Evolutionary conservation across 2,329 filamentous ascomycete species (phyloP), one percentile per base, ranked within the genome.

Genomic region (Colletotrichum abscissum): DNA sequence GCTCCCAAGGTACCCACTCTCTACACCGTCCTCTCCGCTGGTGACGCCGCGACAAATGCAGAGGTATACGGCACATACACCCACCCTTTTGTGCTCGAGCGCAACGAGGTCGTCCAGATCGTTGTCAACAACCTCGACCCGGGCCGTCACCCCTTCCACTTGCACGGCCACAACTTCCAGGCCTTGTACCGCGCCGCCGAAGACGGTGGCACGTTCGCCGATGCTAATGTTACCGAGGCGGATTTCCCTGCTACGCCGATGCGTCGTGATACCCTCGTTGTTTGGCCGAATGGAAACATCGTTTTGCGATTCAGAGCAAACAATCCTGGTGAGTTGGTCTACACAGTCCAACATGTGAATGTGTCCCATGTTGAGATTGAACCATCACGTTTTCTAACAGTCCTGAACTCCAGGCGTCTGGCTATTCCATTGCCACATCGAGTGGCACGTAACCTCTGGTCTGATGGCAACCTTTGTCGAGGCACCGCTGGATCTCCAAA

Each of bases 391-490:
- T 28, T 22, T 42, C 63, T 22, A 24, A 62, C 35, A 28, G 11
- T 49, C 33, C 6, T 46, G 22, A 16, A 46, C 57, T 26, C 33
- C 62, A 85, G 85, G 89, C 49, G 85, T 93, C 26, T 93, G 91
- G 91, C 81, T 93, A 4, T 93, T 95, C 84, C 93, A 95, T 82
- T 95, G 93, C 82, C 94, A 96, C 80, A 92, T 95, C 66, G 92
- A 94, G 79, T 96, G 92, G 92, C 93, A 95, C 79, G 85, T 94
- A 70, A 83, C 88, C 1, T 90, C 90, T 3, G 93, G 93, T n/a
- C 85, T 94, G 2, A 85, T 90, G 4, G 88, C 91, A 28, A 91
- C 90, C 1, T 88, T 94, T 75, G 81, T 93, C 74, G 92, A 93
- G 80, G 88, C 89, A 0, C 92, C 91, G 0, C 79, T 87, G 4